Percentiles rank a stretch among this genome's conserved stretches.
phyloP scores from a whole-genome alignment of 2,329 filamentous ascomycete species.

The Penicillium sp. region DNA sequence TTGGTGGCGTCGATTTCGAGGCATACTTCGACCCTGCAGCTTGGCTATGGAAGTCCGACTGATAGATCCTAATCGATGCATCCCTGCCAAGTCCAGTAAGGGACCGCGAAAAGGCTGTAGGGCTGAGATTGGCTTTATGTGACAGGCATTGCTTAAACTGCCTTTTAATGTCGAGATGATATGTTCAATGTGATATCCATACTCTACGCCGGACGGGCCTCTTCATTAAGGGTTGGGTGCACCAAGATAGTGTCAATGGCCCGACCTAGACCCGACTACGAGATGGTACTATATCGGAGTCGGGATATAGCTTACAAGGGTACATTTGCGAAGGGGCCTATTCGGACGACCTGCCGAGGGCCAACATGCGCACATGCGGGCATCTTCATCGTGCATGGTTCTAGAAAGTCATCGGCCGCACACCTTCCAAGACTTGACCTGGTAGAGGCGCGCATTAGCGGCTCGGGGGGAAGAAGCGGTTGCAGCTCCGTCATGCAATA shows the following conservation, averaged over 20 bases:
- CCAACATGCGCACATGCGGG: constrained; percentile 9
- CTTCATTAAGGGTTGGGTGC: background rate
- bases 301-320: background rate
- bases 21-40: constrained; percentile 49
- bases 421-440: constrained; percentile 8
- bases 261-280: background rate
- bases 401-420: constrained; percentile 19
- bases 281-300: background rate
- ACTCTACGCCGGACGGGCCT: background rate
- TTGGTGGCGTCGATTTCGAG: constrained; percentile 62
- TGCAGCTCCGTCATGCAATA: constrained; percentile 26
- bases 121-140: constrained; percentile 8
- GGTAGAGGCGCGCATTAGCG: constrained; percentile 31
- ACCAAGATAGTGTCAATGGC: background rate
- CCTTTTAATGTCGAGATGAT: background rate
- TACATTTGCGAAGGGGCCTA: background rate
- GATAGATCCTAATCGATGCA: constrained; percentile 4
- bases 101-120: background rate
- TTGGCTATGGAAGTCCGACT: constrained; percentile 45
- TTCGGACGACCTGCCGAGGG: constrained; percentile 10
- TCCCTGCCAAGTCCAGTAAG: background rate
- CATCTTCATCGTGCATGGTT: constrained; percentile 13
- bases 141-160: background rate
- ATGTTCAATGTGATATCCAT: background rate
- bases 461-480: constrained; percentile 33